phyloP scores from a whole-genome alignment of 805 yeast species.

The Saccharomycopsis fibuligera region DNA sequence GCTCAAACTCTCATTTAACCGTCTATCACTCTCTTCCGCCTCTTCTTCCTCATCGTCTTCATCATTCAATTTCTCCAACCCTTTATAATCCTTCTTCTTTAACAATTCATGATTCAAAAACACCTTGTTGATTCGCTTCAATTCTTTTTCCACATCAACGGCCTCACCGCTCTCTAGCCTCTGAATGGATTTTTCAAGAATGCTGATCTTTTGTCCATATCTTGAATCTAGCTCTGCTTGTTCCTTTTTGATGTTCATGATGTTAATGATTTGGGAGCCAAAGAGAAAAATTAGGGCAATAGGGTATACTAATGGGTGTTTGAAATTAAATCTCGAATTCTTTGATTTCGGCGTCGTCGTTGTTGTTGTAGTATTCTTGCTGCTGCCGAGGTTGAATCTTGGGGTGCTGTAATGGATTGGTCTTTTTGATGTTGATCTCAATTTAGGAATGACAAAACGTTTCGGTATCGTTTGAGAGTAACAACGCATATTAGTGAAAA shows the following conservation, averaged over 20 bases:
- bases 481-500: too few relatives aligned
- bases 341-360: too few relatives aligned
- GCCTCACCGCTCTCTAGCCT: slow-evolving; percentile 34
- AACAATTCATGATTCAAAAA: slow-evolving; percentile 9
- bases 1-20: background rate
- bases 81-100: slow-evolving; percentile 16
- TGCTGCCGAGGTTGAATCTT: too few relatives aligned
- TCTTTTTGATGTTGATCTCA: too few relatives aligned
- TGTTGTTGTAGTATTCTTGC: too few relatives aligned
- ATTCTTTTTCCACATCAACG: slow-evolving; percentile 37
- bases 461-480: too few relatives aligned
- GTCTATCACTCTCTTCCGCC: background rate
- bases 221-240: slow-evolving; percentile 35
- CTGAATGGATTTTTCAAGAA: slow-evolving; percentile 34
- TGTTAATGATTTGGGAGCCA: slow-evolving; percentile 42
- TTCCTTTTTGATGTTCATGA: slow-evolving; percentile 36
- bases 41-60: background rate
- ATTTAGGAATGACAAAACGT: too few relatives aligned
- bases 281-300: slow-evolving; percentile 37
- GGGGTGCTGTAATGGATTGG: too few relatives aligned
- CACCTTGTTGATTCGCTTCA: slow-evolving; percentile 24
- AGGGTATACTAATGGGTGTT: slow-evolving; percentile 31
- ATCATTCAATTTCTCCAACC: slow-evolving; percentile 10
- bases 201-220: slow-evolving; percentile 32
- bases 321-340: too few relatives aligned